Evolutionary conservation across 1,139 yeast genomes (phyloP), one percentile per base, ranked within the genome.

Genomic region (Yamadazyma atmosphaerica): DNA sequence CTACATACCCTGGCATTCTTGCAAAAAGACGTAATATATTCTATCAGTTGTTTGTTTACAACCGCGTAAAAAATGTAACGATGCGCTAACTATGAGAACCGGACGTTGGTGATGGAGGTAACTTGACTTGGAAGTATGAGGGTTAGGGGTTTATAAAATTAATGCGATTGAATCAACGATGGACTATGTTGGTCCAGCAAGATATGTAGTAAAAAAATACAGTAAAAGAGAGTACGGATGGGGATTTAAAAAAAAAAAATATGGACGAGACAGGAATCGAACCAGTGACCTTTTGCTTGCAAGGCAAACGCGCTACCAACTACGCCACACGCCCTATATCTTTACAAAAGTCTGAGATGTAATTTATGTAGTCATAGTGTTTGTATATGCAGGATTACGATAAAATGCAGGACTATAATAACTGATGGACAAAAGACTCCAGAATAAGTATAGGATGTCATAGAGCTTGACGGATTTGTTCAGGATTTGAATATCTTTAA

Each of bases 221-320:
- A n/a, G n/a, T 19, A 33, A 3, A 10, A 28, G 10, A 3, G 18
- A 12, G 4, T 25, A 11, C 21, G 10, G 11, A 33, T 6, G 5
- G 16, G 5, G 12, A 12, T 10, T 9, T 24, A 39, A 38, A 42
- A 47, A 49, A 58, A 55, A 61, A 60, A 55, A 44, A 37, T 45
- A 48, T 76, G 81, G 80, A 75, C 79, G 79, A 75, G 80, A 72
- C 74, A 68, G 81, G 81, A 75, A 60, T 76, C 81, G 81, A 76
- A 76, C 81, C 80, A 68, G 67, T 71, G 81, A 74, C 81, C 81
- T 76, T 70, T 66, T 66, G 74, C 81, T 70, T 76, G 81, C 81
- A 74, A 76, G 75, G 81, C 78, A 67, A 66, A 71, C 81, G 81
- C 81, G 80, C 80, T 77, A 76, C 82, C 82, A 75, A 74, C 82